Conservation (phyloP, 2,329 filamentous ascomycete genomes). For the Escovopsis weberi region DNA sequence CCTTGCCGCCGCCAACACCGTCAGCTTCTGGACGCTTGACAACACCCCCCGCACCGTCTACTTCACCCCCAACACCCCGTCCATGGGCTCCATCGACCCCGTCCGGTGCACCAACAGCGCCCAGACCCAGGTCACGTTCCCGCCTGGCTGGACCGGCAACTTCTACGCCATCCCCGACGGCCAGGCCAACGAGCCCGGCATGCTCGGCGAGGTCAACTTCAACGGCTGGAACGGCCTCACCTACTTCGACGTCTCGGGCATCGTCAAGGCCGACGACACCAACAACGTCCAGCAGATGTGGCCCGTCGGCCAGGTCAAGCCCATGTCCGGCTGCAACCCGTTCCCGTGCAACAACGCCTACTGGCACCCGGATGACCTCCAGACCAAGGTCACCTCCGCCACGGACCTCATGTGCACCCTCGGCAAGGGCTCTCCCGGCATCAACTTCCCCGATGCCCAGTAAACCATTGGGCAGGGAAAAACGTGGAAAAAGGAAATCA, state of each 20-base stretch:
- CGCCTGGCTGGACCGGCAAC: conserved; percentile 33
- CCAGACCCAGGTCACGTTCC: conserved; percentile 28
- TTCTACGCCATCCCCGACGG: conserved; percentile 35
- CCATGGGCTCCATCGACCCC: conserved; percentile 19
- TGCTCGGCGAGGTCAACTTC: conserved; percentile 38
- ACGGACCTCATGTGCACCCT: conserved; percentile 37
- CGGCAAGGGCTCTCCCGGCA: conserved; percentile 19
- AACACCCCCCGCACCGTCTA: conserved; percentile 30
- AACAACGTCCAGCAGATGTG: conserved; percentile 41
- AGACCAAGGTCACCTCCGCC: conserved; percentile 37
- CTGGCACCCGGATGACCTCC: conserved; percentile 37
- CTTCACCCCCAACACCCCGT: conserved; percentile 31
- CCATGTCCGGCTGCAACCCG: conserved; percentile 33
- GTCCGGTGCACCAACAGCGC: conserved; percentile 25
- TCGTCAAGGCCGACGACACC: conserved; percentile 35
- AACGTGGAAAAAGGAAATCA: too few relatives aligned
- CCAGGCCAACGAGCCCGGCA: conserved; percentile 26
- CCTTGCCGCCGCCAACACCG: conserved; percentile 29
- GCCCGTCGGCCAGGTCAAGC: conserved; percentile 23
- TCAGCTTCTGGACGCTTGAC: conserved; percentile 48
- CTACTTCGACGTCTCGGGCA: conserved; percentile 46
- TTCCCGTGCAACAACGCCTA: conserved; percentile 42
- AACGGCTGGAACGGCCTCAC: conserved; percentile 32
- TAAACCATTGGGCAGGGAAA: neutral
- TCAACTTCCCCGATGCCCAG: conserved; percentile 9